Percentiles rank a stretch among this genome's conserved stretches.
Conservation (phyloP, 257 asterid species). For the Ocimum tenuiflorum region DNA sequence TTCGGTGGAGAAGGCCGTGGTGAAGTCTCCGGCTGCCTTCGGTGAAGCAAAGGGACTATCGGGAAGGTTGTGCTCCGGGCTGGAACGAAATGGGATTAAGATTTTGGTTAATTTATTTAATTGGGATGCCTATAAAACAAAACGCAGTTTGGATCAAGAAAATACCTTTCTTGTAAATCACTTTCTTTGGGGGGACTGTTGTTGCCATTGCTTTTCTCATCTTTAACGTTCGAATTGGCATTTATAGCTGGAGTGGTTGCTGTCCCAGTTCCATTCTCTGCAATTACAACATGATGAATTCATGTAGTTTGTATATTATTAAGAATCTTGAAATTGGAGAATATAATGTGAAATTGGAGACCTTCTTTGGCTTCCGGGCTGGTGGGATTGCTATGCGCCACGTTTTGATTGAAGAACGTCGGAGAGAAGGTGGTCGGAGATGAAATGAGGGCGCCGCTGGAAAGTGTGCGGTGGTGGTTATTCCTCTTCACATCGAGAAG, state of each 20-base stretch:
- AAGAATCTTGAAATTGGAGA: too few species aligned
- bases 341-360: background rate
- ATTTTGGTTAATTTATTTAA: too few species aligned
- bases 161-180: constrained; percentile 46
- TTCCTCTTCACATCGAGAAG: constrained; percentile 64
- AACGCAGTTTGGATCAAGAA: background rate
- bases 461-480: constrained; percentile 48
- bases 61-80: constrained; percentile 69
- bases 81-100: constrained; percentile 17
- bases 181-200: constrained; percentile 30
- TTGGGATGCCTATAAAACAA: background rate
- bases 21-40: constrained; percentile 33
- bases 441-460: constrained; percentile 39
- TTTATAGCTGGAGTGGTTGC: background rate
- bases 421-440: constrained; percentile 46
- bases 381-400: constrained; percentile 19
- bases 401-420: constrained; percentile 30
- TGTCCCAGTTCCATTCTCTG: constrained; percentile 32
- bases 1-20: constrained; percentile 29
- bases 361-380: constrained; percentile 43
- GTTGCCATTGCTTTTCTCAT: constrained; percentile 27
- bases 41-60: constrained; percentile 74
- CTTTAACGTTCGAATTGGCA: constrained; percentile 22
- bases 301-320: background rate
- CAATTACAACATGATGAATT: constrained; percentile 19